Evolutionary conservation across 208 protist genomes (phyloP).

Genomic region (Leishmania tropica): DNA sequence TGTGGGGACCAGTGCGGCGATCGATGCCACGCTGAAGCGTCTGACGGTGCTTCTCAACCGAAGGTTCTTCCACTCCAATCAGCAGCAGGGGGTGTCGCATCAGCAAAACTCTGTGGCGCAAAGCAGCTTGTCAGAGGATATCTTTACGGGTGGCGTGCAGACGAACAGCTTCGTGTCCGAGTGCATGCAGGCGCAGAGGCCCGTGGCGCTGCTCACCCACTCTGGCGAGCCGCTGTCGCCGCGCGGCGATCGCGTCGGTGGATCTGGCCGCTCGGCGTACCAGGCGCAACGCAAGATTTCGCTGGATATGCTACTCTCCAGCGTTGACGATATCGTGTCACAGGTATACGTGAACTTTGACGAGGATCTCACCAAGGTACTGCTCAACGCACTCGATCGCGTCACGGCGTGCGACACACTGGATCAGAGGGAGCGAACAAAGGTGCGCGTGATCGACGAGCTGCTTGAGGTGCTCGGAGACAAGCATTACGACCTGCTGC

Average conservation of each 20-base stretch:
- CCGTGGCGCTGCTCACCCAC: slow-evolving; percentile 71
- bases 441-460: slow-evolving; percentile 74
- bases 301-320: slow-evolving; percentile 82
- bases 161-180: slow-evolving; percentile 63
- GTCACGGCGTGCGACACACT: slow-evolving; percentile 76
- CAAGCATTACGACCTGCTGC: slow-evolving; percentile 83
- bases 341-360: slow-evolving; percentile 91
- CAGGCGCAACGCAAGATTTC: slow-evolving; percentile 72
- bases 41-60: slow-evolving; percentile 44
- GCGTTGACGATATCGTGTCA: slow-evolving; percentile 89
- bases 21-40: slow-evolving; percentile 38
- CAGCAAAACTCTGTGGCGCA: slow-evolving; percentile 20
- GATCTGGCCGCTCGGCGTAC: slow-evolving; percentile 60
- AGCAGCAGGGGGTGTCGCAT: neutral
- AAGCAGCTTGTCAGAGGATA: slow-evolving; percentile 43
- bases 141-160: slow-evolving; percentile 28
- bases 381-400: slow-evolving; percentile 88
- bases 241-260: slow-evolving; percentile 72
- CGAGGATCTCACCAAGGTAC: slow-evolving; percentile 85
- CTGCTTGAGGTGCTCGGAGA: slow-evolving; percentile 78
- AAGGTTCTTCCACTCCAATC: slow-evolving; percentile 20
- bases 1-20: slow-evolving; percentile 31
- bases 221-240: slow-evolving; percentile 79
- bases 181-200: slow-evolving; percentile 69
- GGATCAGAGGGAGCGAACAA: slow-evolving; percentile 62